phyloP scores from a whole-genome alignment of 108 stramenopile genomes.

The Skeletonema tropicum region DNA sequence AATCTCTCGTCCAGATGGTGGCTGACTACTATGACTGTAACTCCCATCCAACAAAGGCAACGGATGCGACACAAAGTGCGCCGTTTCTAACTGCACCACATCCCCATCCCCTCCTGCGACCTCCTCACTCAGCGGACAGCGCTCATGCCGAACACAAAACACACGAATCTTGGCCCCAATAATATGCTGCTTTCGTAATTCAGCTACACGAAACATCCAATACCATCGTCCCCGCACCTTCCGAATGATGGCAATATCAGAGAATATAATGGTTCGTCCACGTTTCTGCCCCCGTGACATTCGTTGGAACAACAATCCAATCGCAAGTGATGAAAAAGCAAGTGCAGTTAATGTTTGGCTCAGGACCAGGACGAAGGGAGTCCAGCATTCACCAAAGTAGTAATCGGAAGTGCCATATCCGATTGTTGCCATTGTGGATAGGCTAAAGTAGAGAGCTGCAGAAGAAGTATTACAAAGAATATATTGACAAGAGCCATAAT shows the following conservation, averaged over 20 bases:
- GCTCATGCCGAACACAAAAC: constrained; percentile 89
- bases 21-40: background rate
- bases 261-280: constrained; percentile 90
- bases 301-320: constrained; percentile 92
- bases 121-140: constrained; percentile 44
- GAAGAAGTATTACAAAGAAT: background rate
- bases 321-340: constrained; percentile 88
- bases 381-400: constrained; percentile 92
- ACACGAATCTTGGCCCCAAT: constrained; percentile 91
- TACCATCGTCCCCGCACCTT: constrained; percentile 78
- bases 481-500: background rate
- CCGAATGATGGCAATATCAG: constrained; percentile 84
- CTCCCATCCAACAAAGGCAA: constrained; percentile 34
- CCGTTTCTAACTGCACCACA: constrained; percentile 43
- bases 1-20: background rate
- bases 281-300: constrained; percentile 88
- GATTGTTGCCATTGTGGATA: constrained; percentile 94
- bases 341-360: constrained; percentile 86
- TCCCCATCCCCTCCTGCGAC: constrained; percentile 62
- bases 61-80: constrained; percentile 47
- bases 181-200: constrained; percentile 90
- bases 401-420: constrained; percentile 95
- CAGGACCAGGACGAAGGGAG: constrained; percentile 84
- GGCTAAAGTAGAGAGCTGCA: constrained; percentile 81
- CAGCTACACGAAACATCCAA: constrained; percentile 95